A percentile compares a stretch with the other conserved stretches of the same genome.
Evolutionary conservation across 1,284 basidiomycete genomes (phyloP).

Genomic region (Blastosporella zonata): DNA sequence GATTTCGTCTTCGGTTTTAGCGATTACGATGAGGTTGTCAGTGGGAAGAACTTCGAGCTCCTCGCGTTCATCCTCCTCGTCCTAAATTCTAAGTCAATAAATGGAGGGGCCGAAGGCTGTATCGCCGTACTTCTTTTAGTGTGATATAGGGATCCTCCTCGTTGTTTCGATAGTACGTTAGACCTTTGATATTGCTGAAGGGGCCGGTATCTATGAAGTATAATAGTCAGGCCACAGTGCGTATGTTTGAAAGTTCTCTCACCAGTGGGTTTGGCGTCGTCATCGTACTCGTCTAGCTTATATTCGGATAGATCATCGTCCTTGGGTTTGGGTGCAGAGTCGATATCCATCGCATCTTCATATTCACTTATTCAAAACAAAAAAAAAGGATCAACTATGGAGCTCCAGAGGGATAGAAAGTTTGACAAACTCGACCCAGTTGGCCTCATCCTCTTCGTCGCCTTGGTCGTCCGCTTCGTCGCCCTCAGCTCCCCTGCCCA

Average conservation of each 20-base stretch:
- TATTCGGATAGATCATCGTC: constrained; percentile 87
- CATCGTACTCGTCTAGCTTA: constrained; percentile 91
- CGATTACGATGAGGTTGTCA: constrained; percentile 90
- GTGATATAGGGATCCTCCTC: constrained; percentile 98
- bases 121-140: constrained; percentile 74
- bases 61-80: constrained; percentile 85
- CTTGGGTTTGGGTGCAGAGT: constrained; percentile 45
- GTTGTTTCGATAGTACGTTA: constrained; percentile 90
- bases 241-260: constrained; percentile 19
- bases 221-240: constrained; percentile 11
- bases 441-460: constrained; percentile 50
- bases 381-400: constrained; percentile 27
- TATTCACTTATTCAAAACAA: constrained; percentile 41
- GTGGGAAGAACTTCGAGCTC: constrained; percentile 88
- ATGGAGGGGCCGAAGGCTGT: not conserved
- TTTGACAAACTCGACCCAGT: constrained; percentile 82
- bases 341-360: constrained; percentile 68
- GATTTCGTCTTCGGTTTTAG: constrained; percentile 96
- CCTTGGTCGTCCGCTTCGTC: constrained; percentile 60
- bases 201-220: constrained; percentile 67
- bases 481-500: constrained; percentile 59
- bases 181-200: constrained; percentile 95
- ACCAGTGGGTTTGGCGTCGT: constrained; percentile 71
- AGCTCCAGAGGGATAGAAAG: constrained; percentile 15
- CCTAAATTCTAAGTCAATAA: constrained; percentile 33